phyloP scores from a whole-genome alignment of 2,329 filamentous ascomycete species.

The Aspergillus latus region DNA sequence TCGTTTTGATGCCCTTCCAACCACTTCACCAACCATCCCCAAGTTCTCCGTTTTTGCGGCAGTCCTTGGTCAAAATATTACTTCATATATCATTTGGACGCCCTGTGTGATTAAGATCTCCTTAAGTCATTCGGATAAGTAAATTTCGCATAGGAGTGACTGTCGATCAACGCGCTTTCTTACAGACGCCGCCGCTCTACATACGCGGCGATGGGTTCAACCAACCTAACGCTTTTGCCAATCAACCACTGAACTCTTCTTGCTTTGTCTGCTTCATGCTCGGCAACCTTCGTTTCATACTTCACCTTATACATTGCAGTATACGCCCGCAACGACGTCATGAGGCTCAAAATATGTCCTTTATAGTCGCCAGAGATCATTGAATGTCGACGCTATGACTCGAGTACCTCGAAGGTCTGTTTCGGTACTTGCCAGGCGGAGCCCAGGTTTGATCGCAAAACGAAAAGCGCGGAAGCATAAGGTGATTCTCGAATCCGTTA shows the following conservation, averaged over 20 bases:
- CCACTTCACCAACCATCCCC: conserved; percentile 10
- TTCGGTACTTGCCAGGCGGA: conserved; percentile 35
- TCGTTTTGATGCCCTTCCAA: conserved; percentile 16
- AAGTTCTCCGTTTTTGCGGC: neutral
- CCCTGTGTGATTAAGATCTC: neutral
- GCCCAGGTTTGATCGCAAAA: conserved; percentile 34
- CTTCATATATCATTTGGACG: neutral
- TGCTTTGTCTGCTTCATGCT: conserved; percentile 3
- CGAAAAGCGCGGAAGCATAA: conserved; percentile 51
- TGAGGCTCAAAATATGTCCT: conserved; percentile 21
- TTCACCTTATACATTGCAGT: conserved; percentile 2
- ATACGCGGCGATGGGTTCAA: neutral
- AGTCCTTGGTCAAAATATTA: neutral
- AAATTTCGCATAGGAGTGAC: too few relatives aligned
- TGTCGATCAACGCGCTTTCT: neutral
- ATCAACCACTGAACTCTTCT: neutral
- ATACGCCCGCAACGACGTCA: conserved; percentile 19
- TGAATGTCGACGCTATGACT: conserved; percentile 33
- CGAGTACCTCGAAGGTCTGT: conserved; percentile 36
- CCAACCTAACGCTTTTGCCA: too few relatives aligned
- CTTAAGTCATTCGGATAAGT: too few relatives aligned
- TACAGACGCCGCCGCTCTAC: neutral
- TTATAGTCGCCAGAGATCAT: conserved; percentile 23
- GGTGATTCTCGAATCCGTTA: conserved; percentile 58
- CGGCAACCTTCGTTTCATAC: neutral